Evolutionary conservation across 2,329 filamentous ascomycete genomes (phyloP).

Genomic region (Chaetothyriales sp.): DNA sequence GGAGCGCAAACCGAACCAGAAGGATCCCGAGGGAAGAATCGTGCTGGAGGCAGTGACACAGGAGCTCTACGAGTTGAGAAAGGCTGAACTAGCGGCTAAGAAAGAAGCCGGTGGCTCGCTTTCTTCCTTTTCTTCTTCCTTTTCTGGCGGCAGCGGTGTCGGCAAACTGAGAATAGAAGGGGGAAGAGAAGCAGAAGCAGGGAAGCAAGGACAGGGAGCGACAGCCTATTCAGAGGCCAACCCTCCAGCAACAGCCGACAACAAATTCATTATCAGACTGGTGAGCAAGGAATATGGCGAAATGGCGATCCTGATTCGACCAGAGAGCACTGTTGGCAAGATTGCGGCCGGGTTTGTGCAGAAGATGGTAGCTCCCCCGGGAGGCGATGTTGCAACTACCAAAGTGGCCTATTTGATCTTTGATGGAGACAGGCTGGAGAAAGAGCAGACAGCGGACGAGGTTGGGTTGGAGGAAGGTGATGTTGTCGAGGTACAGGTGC

Average conservation of each 20-base stretch:
- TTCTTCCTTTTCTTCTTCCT: not conserved
- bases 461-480: constrained; percentile 63
- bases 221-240: constrained; percentile 11
- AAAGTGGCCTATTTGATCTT: constrained; percentile 47
- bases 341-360: constrained; percentile 48
- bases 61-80: constrained; percentile 36
- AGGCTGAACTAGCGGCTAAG: constrained; percentile 34
- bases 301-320: constrained; percentile 32
- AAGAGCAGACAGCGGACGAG: constrained; percentile 44
- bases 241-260: constrained; percentile 18
- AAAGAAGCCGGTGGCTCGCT: constrained; percentile 20
- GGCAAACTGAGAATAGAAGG: not conserved
- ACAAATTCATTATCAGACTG: constrained; percentile 30
- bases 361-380: constrained; percentile 23
- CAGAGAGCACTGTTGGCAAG: constrained; percentile 43
- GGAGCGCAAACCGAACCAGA: constrained; percentile 12
- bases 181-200: not conserved
- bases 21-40: constrained; percentile 43
- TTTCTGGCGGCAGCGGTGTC: not conserved
- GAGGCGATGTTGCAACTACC: constrained; percentile 35
- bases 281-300: constrained; percentile 37
- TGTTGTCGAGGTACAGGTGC: constrained; percentile 57
- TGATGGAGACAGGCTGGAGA: constrained; percentile 58
- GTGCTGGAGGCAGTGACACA: constrained; percentile 64
- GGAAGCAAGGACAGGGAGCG: constrained; percentile 2